Evolutionary conservation across 2,329 filamentous ascomycete genomes (phyloP), one percentile per base, ranked within the genome.

Genomic region (Aureobasidium sp.): DNA sequence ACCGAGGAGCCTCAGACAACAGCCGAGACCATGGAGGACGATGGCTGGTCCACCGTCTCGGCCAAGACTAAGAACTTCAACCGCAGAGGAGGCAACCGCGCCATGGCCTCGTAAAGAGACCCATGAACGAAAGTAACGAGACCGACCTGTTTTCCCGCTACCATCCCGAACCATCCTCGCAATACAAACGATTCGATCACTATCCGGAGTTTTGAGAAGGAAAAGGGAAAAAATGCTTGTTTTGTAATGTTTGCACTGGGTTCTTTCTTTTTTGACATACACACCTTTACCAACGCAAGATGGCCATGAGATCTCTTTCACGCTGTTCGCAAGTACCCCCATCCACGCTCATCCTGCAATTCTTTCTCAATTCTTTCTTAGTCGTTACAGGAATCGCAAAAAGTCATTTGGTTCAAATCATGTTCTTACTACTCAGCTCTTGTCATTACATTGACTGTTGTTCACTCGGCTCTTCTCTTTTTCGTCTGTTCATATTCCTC

Each of bases 41-140:
- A 82, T 57, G 80, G 80, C 65, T 82, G 79, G 79, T 80, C 76
- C 67, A 81, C 79, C 41, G 80, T 82, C 49, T 71, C 76, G 36
- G 74, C 76, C 54, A 76, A 79, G 64, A 68, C 72, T 37, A 79
- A 79, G 71, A 77, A 74, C 66, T 72, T 70, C 63, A 57, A 53
- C 27, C 62, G 57, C 29, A 62, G 64, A 47, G 64, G 62, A 61
- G 74, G 53, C 74, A 77, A 44, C 49, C 61, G 64, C 45, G 64
- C 64, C 36, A 57, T 66, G 59, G 64, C 64, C 50, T 66, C 64
- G 54, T 66, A 66, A 59, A 29, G 34, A 51, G 21, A 25, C 34
- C 3, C 32, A 37, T 37, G 34, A 50, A 50, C 48, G 50, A 54
- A 54, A 54, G 50, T 42, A 54, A 54, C 50, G 50, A 54, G 54